Percentiles rank a stretch among this genome's conserved stretches.
These are phyloP conservation scores for Raffaelea ambrosiae DNA, from an alignment of 2,329 filamentous ascomycete genomes.

Conservation along the genomic window DNA sequence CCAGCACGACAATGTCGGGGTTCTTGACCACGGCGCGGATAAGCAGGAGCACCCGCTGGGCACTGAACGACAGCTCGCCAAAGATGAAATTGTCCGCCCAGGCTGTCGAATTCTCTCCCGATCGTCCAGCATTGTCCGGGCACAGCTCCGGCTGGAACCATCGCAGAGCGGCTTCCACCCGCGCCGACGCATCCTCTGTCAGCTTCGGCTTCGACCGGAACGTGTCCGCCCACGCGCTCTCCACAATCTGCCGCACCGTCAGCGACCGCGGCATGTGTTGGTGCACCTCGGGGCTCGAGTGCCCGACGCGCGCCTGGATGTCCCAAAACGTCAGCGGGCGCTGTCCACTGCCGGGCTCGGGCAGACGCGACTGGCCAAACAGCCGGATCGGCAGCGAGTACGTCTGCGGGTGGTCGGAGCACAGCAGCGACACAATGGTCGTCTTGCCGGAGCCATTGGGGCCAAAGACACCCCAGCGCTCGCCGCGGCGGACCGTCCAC, in stretches of 20 bases:
- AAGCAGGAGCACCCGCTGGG: constrained; percentile 80
- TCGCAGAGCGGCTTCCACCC: constrained; percentile 60
- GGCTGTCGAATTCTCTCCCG: too few species aligned
- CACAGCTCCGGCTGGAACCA: constrained; percentile 73
- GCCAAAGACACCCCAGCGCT: constrained; percentile 88
- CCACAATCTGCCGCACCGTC: constrained; percentile 64
- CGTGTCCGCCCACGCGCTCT: constrained; percentile 86
- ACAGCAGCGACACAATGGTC: constrained; percentile 83
- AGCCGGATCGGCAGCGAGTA: constrained; percentile 82
- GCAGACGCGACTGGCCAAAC: constrained; percentile 75
- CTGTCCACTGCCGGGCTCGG: constrained; percentile 48
- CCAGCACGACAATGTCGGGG: constrained; percentile 73
- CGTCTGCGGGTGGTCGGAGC: constrained; percentile 90
- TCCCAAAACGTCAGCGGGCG: constrained; percentile 82
- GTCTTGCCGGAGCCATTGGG: constrained; percentile 96
- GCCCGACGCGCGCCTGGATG: constrained; percentile 79
- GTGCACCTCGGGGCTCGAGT: constrained; percentile 90
- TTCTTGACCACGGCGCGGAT: constrained; percentile 72
- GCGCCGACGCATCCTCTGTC: constrained; percentile 41
- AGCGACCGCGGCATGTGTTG: constrained; percentile 79
- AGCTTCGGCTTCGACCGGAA: constrained; percentile 65
- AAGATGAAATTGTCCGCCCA: constrained; percentile 66
- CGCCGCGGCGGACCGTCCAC: constrained; percentile 75
- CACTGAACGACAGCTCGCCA: constrained; percentile 67
- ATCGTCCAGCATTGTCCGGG: too few species aligned